A percentile compares a stretch with the other conserved stretches of the same genome.
Evolutionary conservation across 139 green algal genomes (phyloP).

Genomic region (Chlamydomonas schloesseri): DNA sequence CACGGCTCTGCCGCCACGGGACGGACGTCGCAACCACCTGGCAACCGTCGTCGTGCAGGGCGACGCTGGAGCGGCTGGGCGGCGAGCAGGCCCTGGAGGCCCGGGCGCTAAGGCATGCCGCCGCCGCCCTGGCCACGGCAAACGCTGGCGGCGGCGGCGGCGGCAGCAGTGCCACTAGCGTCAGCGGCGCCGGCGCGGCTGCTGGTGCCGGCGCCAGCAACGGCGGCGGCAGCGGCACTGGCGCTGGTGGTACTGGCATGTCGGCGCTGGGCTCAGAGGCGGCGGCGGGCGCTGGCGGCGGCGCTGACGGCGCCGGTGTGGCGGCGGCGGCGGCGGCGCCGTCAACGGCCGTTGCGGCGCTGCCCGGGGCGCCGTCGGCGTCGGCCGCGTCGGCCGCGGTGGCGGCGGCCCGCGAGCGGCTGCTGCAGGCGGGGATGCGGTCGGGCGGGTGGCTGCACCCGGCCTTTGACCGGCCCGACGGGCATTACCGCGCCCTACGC

Average conservation of each 20-base stretch:
- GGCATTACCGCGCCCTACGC: constrained; percentile 62
- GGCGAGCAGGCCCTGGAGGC: constrained; percentile 23
- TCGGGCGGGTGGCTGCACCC: constrained; percentile 69
- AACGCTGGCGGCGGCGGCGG: background rate
- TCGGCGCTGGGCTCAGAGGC: too few species aligned
- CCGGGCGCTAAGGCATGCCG: constrained; percentile 18
- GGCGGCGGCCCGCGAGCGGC: background rate
- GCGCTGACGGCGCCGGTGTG: too few species aligned
- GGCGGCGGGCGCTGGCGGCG: too few species aligned
- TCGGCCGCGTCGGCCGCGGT: background rate
- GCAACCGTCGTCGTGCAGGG: too few species aligned
- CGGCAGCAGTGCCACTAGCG: background rate
- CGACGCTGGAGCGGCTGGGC: constrained; percentile 60
- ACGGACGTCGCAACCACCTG: too few species aligned
- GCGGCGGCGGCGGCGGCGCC: too few species aligned
- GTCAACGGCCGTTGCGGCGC: too few species aligned
- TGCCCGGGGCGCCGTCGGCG: too few species aligned
- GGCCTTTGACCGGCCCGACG: constrained; percentile 65
- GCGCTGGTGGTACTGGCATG: too few species aligned
- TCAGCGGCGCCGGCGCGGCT: too few species aligned
- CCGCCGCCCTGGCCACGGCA: constrained; percentile 1
- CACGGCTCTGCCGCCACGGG: too few species aligned
- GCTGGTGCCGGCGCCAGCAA: background rate
- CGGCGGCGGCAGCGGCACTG: too few species aligned
- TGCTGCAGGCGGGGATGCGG: constrained; percentile 9